Base-by-base conservation (phyloP, 192 early-diverging fungal species). In the Physocladia obscura region DNA sequence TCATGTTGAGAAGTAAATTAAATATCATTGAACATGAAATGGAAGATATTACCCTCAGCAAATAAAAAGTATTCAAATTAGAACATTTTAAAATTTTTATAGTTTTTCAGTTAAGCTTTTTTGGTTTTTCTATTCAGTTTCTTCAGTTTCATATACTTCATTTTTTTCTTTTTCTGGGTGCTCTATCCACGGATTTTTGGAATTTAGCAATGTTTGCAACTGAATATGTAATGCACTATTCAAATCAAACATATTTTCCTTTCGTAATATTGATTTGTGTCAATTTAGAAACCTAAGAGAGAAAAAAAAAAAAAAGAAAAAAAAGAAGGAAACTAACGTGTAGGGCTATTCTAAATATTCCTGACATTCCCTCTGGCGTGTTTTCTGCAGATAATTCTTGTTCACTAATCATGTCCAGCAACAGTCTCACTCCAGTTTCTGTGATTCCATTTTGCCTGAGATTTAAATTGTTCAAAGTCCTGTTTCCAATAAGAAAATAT, bases 401-500 rank as follows among this genome's bases (percentile, higher is more conserved):
- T 22, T 82, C 79, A 31, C 40, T n/a, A 26, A 85, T 44, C 13
- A 75, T 77, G 19, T 85, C 83, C 24, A 64, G 44, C 0, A 85
- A 55, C 15, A 51, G 29, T 59, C 79, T 80, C 17, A 81, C 26
- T 8, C 83, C 77, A 6, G 60, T 55, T 26, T 77, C 79, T 4
- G 67, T 71, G 57, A 85, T 79, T 24, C 54, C 55, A 55, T 78
- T 80, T 21, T 64, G 59, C 48, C 64, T 64, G 36, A 85, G 62
- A 56, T 85, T 82, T 34, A 85, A 64, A 49, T 60, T 80, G 61
- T 76, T 82, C 11, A 85, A 70, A 6, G 76, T 77, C 1, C 83
- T 59, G 49, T 85, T 85, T 32, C 83, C 83, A 54, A 82, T 71
- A 13, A 82, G 54, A 65, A 63, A 82, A 71, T 67, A 79, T 61